Evolutionary conservation across 2,329 filamentous ascomycete genomes (phyloP), one percentile per base, ranked within the genome.

Genomic region (Microsporum audouinii): DNA sequence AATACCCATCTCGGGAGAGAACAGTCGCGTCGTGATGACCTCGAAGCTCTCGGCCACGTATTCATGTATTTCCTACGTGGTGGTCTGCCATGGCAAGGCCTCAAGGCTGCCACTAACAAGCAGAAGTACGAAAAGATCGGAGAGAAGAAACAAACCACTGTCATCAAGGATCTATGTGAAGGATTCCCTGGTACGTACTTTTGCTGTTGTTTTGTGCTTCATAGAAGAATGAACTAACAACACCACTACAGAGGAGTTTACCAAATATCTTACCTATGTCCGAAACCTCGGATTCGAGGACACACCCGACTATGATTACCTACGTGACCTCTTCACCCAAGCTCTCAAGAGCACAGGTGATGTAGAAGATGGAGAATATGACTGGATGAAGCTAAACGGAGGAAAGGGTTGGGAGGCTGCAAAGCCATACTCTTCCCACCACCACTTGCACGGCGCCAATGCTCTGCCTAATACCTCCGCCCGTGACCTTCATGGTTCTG

Each of bases 121-220:
- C 94, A 99, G 74, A 99, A 99, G 79, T 99, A 99, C 74, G 94
- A 99, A 79, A 97, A 97, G 83, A 99, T 99, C 76, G 94, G 94
- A 53, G 92, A 99, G 81, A 97, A 99, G 87, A 99, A 99, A 81
- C 94, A 97, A 79, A 96, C 92, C 0, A 97, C 94, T 27, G 84
- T 85, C 3, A 95, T 99, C 78, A 96, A 96, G 79, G 94, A 99
- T 70, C 84, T 99, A 14, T 97, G 92, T 73, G 91, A 96, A 68
- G 88, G 90, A 58, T 97, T 95, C 77, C 92, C 94, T 66, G 83
- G 83, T 85, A 79, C 45, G 77, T 73, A 63, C 53, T 38, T 29
- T 41, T 53, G 23, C 27, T 23, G 1, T 1, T 47, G 38, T 36
- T 10, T 33, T 36, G 47, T 51, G 4, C 53, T 27, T 47, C 2